Conservation (phyloP, 208 protist genomes). For the Angomonas deanei region DNA sequence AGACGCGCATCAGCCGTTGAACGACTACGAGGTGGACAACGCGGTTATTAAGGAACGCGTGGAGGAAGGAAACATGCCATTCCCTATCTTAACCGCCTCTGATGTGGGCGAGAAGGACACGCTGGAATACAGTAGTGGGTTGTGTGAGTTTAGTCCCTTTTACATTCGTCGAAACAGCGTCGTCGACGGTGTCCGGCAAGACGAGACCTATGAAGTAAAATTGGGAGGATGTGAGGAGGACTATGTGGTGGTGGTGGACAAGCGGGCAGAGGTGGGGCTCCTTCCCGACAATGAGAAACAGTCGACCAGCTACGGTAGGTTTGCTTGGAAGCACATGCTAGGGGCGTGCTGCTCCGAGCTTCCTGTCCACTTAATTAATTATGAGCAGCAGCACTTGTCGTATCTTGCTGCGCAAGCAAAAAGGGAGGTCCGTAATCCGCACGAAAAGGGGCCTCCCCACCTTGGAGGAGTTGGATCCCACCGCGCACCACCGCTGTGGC, state of each 20-base stretch:
- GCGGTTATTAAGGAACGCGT: not conserved
- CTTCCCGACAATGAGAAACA: not conserved
- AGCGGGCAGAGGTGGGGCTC: not conserved
- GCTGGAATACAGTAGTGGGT: not conserved
- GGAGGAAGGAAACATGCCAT: conserved; percentile 4
- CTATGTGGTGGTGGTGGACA: not conserved
- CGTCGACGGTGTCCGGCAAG: not conserved
- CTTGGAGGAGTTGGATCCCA: too few relatives aligned
- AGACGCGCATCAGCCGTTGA: too few relatives aligned
- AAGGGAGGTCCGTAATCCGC: too few relatives aligned
- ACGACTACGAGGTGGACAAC: too few relatives aligned
- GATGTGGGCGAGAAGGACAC: not conserved
- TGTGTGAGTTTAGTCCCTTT: not conserved
- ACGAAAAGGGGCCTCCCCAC: too few relatives aligned
- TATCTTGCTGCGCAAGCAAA: not conserved
- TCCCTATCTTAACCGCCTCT: conserved; percentile 6
- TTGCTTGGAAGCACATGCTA: not conserved
- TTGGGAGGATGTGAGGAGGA: too few relatives aligned
- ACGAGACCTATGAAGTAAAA: not conserved
- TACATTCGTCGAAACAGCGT: not conserved
- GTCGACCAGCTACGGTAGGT: not conserved
- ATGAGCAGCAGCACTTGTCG: not conserved
- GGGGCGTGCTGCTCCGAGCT: not conserved
- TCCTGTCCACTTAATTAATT: not conserved
- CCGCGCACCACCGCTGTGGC: too few relatives aligned